Conservation (phyloP, 768 basidiomycete genomes). For the Phanerochaete sordida region DNA sequence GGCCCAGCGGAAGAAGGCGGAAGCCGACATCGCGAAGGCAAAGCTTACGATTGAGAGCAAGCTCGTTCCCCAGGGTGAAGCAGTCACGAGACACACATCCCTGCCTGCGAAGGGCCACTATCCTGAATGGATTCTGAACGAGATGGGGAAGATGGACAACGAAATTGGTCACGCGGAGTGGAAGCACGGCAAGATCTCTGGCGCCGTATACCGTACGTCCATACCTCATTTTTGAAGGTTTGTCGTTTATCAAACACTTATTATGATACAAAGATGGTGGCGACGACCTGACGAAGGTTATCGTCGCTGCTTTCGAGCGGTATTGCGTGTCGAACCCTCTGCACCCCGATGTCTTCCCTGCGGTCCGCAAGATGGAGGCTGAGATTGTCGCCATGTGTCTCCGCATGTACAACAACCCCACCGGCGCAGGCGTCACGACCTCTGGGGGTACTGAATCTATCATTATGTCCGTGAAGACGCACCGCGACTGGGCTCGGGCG, state of each 20-base stretch:
- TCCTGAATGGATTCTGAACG: slow-evolving; percentile 67
- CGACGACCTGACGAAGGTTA: slow-evolving; percentile 72
- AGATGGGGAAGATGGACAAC: slow-evolving; percentile 79
- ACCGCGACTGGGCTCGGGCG: slow-evolving; percentile 86
- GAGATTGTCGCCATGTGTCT: slow-evolving; percentile 90
- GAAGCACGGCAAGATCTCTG: slow-evolving; percentile 72
- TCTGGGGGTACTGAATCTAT: slow-evolving; percentile 96
- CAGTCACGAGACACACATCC: slow-evolving; percentile 60
- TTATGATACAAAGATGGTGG: slow-evolving; percentile 91
- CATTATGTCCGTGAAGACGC: slow-evolving; percentile 91
- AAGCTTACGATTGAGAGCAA: slow-evolving; percentile 62
- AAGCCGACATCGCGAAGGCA: slow-evolving; percentile 60
- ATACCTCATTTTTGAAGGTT: too few species aligned
- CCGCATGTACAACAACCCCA: slow-evolving; percentile 78
- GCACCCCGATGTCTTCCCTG: slow-evolving; percentile 92
- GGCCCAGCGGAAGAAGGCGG: slow-evolving; percentile 53
- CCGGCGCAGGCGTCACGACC: slow-evolving; percentile 89
- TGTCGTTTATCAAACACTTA: too few species aligned
- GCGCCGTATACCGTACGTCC: slow-evolving; percentile 84
- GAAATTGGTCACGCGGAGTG: slow-evolving; percentile 53
- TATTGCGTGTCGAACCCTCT: slow-evolving; percentile 88
- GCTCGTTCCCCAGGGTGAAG: slow-evolving; percentile 61
- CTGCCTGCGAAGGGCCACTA: slow-evolving; percentile 65
- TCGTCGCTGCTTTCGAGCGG: slow-evolving; percentile 75
- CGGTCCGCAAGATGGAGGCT: slow-evolving; percentile 94